phyloP scores from a whole-genome alignment of 2,329 filamentous ascomycete genomes.

The Keithomyces neogunnii region DNA sequence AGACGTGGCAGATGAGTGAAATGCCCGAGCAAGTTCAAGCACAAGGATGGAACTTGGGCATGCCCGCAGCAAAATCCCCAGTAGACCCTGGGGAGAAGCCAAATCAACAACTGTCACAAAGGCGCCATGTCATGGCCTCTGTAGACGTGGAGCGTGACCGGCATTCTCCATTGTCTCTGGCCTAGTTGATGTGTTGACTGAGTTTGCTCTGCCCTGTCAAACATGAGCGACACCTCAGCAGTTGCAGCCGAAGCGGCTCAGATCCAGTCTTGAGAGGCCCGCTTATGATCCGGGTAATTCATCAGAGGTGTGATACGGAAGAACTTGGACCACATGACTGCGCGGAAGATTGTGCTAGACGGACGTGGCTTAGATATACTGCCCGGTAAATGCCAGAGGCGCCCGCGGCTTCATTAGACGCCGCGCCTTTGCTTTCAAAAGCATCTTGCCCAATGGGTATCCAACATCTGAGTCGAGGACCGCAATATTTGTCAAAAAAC shows the following conservation, averaged over 20 bases:
- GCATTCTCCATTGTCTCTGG: not conserved
- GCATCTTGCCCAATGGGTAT: too few relatives aligned
- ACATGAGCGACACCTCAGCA: conserved; percentile 3
- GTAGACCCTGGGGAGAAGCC: too few relatives aligned
- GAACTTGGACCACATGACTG: not conserved
- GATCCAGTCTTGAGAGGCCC: conserved; percentile 3
- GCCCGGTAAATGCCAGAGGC: too few relatives aligned
- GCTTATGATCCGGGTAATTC: conserved; percentile 3
- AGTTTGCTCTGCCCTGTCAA: conserved; percentile 7
- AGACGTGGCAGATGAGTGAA: too few relatives aligned
- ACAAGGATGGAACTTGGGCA: too few relatives aligned
- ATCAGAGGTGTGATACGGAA: conserved; percentile 4
- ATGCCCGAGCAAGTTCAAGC: too few relatives aligned
- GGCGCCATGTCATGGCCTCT: not conserved
- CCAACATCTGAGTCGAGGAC: too few relatives aligned
- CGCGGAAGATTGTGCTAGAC: not conserved
- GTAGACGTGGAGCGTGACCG: conserved; percentile 2
- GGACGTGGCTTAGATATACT: too few relatives aligned
- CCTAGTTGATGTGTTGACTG: conserved; percentile 1
- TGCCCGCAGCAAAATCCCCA: not conserved
- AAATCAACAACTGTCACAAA: not conserved
- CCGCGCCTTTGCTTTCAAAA: too few relatives aligned
- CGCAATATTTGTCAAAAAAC: too few relatives aligned
- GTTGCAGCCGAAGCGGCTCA: conserved; percentile 5
- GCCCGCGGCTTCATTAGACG: too few relatives aligned